Conservation (phyloP, 164 flowering plant species). For the Echeveria elegans region DNA sequence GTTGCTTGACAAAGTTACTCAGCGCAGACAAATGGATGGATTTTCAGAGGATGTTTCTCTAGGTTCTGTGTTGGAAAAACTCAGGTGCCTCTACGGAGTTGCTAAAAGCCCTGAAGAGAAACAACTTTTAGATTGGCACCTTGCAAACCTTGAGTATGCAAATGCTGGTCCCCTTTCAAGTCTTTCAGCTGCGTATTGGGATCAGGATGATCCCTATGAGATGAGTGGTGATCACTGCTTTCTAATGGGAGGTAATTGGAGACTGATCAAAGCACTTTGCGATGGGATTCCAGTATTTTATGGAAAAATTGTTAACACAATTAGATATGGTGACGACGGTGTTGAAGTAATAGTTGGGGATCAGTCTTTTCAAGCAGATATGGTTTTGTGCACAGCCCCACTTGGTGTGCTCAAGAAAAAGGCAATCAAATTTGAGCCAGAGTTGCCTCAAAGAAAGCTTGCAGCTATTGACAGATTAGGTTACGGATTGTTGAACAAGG, state of each 20-base stretch:
- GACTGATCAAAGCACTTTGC: conserved; percentile 64
- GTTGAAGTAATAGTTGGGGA: conserved; percentile 67
- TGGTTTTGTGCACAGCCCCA: conserved; percentile 86
- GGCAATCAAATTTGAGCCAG: conserved; percentile 67
- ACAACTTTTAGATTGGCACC: conserved; percentile 89
- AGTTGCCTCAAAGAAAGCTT: conserved; percentile 67
- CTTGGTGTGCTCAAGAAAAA: conserved; percentile 79
- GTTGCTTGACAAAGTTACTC: conserved; percentile 68
- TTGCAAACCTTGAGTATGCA: conserved; percentile 94
- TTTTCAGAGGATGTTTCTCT: conserved; percentile 54
- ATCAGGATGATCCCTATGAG: conserved; percentile 98
- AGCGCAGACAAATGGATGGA: conserved; percentile 63
- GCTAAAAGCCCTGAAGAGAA: conserved; percentile 52
- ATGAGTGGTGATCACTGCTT: conserved; percentile 99
- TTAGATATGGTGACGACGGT: conserved; percentile 62
- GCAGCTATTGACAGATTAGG: conserved; percentile 83
- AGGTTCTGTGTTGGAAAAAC: conserved; percentile 68
- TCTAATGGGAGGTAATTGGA: conserved; percentile 85
- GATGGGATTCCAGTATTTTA: conserved; percentile 70
- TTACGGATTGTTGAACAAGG: conserved; percentile 88
- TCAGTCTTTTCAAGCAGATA: conserved; percentile 75
- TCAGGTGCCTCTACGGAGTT: conserved; percentile 58
- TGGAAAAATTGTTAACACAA: conserved; percentile 55
- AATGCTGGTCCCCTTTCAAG: conserved; percentile 85
- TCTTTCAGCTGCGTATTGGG: conserved; percentile 87